Base-by-base conservation (phyloP, 2,329 filamentous ascomycete species). In the Didymella keratinophila region DNA sequence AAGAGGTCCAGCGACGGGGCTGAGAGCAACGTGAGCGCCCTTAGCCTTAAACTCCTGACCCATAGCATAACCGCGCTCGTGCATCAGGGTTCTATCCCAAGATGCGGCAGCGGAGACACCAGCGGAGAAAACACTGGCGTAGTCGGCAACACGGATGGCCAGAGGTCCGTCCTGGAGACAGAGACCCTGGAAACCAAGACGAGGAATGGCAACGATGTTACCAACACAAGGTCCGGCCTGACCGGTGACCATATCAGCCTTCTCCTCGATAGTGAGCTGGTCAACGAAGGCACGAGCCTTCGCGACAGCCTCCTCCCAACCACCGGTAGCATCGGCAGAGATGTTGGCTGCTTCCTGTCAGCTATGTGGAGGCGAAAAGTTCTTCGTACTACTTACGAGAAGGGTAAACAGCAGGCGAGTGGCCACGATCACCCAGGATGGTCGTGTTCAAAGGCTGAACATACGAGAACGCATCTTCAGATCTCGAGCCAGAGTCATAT, bases 211-310 rank as follows among this genome's bases (percentile, higher is more conserved):
- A 60, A 74, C 73, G 48, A 76, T 76, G 64, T 78, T 72, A 8
- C 89, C 70, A 30, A 88, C 86, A 63, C 91, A 94, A 11, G 71
- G 70, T 20, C 72, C 73, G 30, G 66, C 65, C 88, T 67, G 65
- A 43, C 73, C 73, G 21, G 73, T 76, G 37, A 75, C 70, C 68
- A 76, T 73, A 14, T 71, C 68, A 11, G 72, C 66, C 63, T 76
- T 75, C 58, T 76, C 73, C 12, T 73, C 71, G 2, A 70, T 44
- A 4, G 70, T 71, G 25, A 76, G 65, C 47, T 75, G 63, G 16
- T 66, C 66, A 23, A 74, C 63, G 30, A 72, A 75, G 16, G 65
- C 71, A 56, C 66, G 66, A n/a, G 72, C 72, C 52, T 74, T 73
- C 27, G 66, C 59, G n/a, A 73, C 52, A 12, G 72, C 71, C 41